Evolutionary conservation across 345 rosid genomes (phyloP).

Genomic region (Geranium rotundifolium): DNA sequence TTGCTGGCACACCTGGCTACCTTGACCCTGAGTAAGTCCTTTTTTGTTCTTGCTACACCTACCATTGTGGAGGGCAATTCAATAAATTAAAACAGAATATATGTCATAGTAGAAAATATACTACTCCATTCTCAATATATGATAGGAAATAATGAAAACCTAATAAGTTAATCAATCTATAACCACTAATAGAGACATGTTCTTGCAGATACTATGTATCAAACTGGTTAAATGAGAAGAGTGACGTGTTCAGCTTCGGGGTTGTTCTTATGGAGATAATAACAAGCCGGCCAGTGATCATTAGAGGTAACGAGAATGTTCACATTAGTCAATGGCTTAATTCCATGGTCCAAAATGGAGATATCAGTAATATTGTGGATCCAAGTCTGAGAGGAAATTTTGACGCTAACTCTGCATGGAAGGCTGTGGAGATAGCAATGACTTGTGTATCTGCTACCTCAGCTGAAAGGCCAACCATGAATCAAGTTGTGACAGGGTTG

Average conservation of each 20-base stretch:
- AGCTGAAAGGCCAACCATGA: no score
- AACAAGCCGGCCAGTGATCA: slow-evolving; percentile 28
- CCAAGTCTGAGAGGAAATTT: slow-evolving; percentile 31
- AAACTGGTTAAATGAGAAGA: neutral
- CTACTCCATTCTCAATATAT: no score
- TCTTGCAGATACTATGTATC: slow-evolving; percentile 1
- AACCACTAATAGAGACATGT: no score
- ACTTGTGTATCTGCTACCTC: neutral
- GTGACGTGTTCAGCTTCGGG: slow-evolving; percentile 2
- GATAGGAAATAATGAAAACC: no score
- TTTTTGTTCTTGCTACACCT: neutral
- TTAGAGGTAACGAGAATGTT: slow-evolving; percentile 4
- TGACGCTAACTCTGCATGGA: slow-evolving; percentile 34
- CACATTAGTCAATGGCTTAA: slow-evolving; percentile 34
- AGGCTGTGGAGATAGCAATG: slow-evolving; percentile 39
- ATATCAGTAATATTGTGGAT: slow-evolving; percentile 38
- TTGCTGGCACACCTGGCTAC: slow-evolving; percentile 21
- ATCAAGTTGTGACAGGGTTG: no score
- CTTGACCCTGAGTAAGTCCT: slow-evolving; percentile 4
- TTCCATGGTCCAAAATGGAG: slow-evolving; percentile 30
- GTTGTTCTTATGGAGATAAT: neutral
- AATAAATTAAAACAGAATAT: no score
- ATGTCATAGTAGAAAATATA: no score
- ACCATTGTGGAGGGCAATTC: no score
- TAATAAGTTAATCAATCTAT: no score